Evolutionary conservation across 441 rosid genomes (phyloP).

Genomic region (Macaranga tanarius): DNA sequence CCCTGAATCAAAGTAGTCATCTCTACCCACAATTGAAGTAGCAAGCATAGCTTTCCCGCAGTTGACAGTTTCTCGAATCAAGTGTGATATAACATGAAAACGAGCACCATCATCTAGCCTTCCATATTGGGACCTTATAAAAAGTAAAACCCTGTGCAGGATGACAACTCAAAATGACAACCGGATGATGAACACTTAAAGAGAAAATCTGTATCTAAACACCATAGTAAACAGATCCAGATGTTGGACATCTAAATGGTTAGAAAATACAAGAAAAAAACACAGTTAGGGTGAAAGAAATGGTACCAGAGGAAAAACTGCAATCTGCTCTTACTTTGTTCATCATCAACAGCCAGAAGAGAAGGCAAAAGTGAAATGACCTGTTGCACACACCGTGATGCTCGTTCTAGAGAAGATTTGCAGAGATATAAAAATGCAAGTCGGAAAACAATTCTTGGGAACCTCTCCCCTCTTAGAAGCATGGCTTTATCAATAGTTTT

Average conservation of each 20-base stretch:
- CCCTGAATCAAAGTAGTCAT: slow-evolving; percentile 63
- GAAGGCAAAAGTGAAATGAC: slow-evolving; percentile 83
- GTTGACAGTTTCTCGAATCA: slow-evolving; percentile 88
- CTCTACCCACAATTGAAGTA: slow-evolving; percentile 69
- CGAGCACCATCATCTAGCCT: slow-evolving; percentile 91
- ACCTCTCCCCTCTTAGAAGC: slow-evolving; percentile 94
- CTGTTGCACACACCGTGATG: slow-evolving; percentile 92
- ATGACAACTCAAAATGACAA: slow-evolving; percentile 26
- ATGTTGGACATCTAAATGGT: slow-evolving; percentile 9
- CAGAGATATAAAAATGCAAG: slow-evolving; percentile 85
- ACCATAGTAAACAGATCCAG: slow-evolving; percentile 1
- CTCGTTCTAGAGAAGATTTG: slow-evolving; percentile 84
- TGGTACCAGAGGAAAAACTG: slow-evolving; percentile 87
- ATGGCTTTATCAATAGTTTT: slow-evolving; percentile 92
- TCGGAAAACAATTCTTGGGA: slow-evolving; percentile 88
- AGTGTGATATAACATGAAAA: slow-evolving; percentile 87
- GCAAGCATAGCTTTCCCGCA: slow-evolving; percentile 91
- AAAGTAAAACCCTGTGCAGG: slow-evolving; percentile 75
- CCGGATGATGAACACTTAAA: slow-evolving; percentile 19
- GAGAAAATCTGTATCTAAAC: slow-evolving; percentile 5
- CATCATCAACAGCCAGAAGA: slow-evolving; percentile 80
- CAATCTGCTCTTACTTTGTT: slow-evolving; percentile 89
- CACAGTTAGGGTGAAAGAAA: slow-evolving; percentile 19
- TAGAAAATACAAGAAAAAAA: slow-evolving; percentile 1
- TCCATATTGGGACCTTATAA: slow-evolving; percentile 79